Percentiles rank a stretch among this genome's conserved stretches.
These are phyloP conservation scores for Phycomyces nitens DNA, from an alignment of 192 early-diverging fungal species.

Conservation along the genomic window DNA sequence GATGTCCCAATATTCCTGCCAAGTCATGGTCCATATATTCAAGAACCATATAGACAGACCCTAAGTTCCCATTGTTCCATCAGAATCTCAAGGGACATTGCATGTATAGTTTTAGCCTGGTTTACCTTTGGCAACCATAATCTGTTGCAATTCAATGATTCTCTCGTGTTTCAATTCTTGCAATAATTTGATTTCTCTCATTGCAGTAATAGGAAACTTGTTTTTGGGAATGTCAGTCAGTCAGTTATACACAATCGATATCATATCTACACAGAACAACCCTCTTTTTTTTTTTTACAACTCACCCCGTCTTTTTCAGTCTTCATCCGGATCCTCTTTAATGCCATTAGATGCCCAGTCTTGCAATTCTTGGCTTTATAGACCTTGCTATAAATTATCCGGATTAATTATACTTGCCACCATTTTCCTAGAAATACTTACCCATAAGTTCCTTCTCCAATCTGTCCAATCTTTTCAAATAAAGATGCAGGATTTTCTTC, in stretches of 20 bases:
- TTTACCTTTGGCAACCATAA: conserved; percentile 65
- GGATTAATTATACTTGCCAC: not conserved
- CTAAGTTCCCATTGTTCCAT: too few species aligned
- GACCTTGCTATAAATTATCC: conserved; percentile 56
- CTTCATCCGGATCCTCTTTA: conserved; percentile 80
- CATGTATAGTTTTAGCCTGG: conserved; percentile 46
- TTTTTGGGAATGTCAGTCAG: not conserved
- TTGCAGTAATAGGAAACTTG: conserved; percentile 80
- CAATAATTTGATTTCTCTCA: conserved; percentile 81
- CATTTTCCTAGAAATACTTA: conserved; percentile 22
- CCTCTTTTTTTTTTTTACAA: not conserved
- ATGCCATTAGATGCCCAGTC: conserved; percentile 70
- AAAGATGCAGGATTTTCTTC: conserved; percentile 47
- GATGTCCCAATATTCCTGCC: conserved; percentile 71
- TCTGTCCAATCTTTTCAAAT: conserved; percentile 72
- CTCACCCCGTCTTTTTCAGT: conserved; percentile 72
- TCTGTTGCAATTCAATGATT: conserved; percentile 71
- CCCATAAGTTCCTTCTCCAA: conserved; percentile 83
- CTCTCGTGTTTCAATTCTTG: conserved; percentile 64
- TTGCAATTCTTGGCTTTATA: conserved; percentile 73
- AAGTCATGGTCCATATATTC: conserved; percentile 90
- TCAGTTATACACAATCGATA: too few species aligned
- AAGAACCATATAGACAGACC: conserved; percentile 78
- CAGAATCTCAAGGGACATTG: too few species aligned
- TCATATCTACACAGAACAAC: not conserved